Base-by-base conservation (phyloP, 345 rosid species). In the Luvunga scandens region DNA sequence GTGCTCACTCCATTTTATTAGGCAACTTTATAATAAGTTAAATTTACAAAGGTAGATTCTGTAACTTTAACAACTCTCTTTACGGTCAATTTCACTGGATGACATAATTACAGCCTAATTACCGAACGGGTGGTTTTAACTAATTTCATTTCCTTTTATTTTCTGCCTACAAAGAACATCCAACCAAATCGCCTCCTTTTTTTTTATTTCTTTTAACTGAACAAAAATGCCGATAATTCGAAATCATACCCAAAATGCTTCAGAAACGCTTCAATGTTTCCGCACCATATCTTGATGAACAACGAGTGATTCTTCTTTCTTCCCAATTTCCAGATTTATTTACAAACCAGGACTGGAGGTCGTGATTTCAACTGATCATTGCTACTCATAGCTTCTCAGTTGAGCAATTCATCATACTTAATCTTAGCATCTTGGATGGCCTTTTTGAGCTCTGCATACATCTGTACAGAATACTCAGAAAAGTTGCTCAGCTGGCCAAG, bases 401-500 rank as follows among this genome's bases (percentile, higher is more conserved):
- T 88, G 31, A 84, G 84, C 66, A 76, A 50, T 24, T 87, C 90
- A 63, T 83, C 86, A 16, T 81, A 87, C 0, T 16, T 81, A 27
- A 36, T 39, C 86, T 92, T 94, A 13, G 90, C 88, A 60, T 78
- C 82, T 14, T 69, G 77, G 67, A 94, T 93, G 24, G 78, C 87
- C 48, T 75, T 31, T 27, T 75, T 79, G 12, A 95, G 92, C 7
- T 88, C 89, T 30, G 65, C 62, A 36, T 87, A 94, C 91, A 80
- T 86, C 68, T 71, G 72, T 81, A 88, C 97, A 0, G 93, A 92
- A 38, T 71, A 66, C 69, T 83, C 90, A 3, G 97, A 79, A 70
- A 86, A 95, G 22, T 73, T 83, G 22, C 80, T 87, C 78, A 95
- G 80, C 79, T 88, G 91, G 4, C 85, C 66, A 16, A 92, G 83